Evolutionary conservation across 805 yeast species (phyloP).

Genomic region (Saccharomycodes ludwigii): DNA sequence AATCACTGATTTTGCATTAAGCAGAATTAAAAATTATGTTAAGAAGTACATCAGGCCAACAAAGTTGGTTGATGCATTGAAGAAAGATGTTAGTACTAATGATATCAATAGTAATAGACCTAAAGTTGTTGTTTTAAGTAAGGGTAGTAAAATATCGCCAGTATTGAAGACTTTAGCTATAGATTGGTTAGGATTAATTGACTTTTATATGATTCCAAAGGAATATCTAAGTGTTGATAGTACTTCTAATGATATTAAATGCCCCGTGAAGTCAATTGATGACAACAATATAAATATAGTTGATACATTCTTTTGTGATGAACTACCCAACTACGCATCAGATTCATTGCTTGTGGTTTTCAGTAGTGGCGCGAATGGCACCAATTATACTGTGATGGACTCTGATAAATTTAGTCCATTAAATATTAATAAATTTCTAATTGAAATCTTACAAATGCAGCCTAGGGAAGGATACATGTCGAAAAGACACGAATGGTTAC

Average conservation of each 20-base stretch:
- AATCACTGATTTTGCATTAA: constrained; percentile 40
- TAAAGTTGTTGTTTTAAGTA: constrained; percentile 42
- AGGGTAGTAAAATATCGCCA: constrained; percentile 37
- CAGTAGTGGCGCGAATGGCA: constrained; percentile 13
- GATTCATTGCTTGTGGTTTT: constrained; percentile 14
- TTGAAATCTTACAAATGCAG: constrained; percentile 6
- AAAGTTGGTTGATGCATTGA: no score
- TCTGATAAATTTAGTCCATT: constrained; percentile 14
- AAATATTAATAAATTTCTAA: constrained; percentile 15
- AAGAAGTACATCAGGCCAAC: no score
- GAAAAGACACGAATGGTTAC: no score
- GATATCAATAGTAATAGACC: constrained; percentile 12
- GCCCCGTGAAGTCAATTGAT: no score
- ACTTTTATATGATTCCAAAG: constrained; percentile 32
- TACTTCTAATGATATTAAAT: no score
- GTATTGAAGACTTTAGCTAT: constrained; percentile 54
- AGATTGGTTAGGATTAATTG: constrained; percentile 44
- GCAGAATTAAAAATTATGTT: constrained; percentile 55
- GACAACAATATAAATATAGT: neutral
- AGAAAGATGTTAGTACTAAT: no score
- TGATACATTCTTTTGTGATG: neutral
- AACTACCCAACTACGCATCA: constrained; percentile 6
- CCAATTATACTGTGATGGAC: constrained; percentile 10
- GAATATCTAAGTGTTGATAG: neutral
- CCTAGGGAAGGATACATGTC: constrained; percentile 26